Conservation (phyloP, 352 stramenopile species). For the Phytophthora tubulina region DNA sequence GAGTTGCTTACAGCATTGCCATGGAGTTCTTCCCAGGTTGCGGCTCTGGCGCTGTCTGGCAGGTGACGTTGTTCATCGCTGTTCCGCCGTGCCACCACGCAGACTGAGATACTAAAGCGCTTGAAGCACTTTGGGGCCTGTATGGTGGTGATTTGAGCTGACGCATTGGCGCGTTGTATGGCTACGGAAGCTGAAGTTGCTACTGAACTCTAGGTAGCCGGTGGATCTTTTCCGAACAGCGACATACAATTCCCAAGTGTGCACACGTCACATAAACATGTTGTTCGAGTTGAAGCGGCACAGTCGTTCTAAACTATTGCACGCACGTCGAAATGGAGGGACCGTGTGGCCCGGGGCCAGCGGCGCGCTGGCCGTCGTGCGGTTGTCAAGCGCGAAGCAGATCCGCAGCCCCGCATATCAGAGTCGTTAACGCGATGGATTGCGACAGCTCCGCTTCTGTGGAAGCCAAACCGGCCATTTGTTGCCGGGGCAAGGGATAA, state of each 20-base stretch:
- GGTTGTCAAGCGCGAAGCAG: conserved; percentile 32
- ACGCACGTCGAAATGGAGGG: conserved; percentile 40
- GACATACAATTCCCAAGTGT: conserved; percentile 6
- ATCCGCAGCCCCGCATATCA: conserved; percentile 16
- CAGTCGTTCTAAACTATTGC: conserved; percentile 34
- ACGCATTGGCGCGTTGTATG: conserved; percentile 5
- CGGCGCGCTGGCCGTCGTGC: conserved; percentile 22
- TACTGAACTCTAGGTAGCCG: conserved; percentile 33
- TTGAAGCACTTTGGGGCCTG: neutral
- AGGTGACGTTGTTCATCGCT: conserved; percentile 1
- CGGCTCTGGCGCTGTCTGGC: conserved; percentile 13
- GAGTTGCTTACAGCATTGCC: neutral
- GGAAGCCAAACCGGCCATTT: conserved; percentile 39
- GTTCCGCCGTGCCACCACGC: conserved; percentile 6
- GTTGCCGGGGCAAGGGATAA: conserved; percentile 12
- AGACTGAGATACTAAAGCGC: neutral
- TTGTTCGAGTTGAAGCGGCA: conserved; percentile 13
- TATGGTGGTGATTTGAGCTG: conserved; percentile 19
- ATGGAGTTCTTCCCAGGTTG: neutral
- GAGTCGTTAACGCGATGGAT: neutral
- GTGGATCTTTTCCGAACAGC: conserved; percentile 34
- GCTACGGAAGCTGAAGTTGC: conserved; percentile 3
- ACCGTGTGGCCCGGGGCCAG: conserved; percentile 23
- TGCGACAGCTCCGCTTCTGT: conserved; percentile 28
- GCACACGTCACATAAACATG: conserved; percentile 37